Percentiles rank a stretch among this genome's conserved stretches.
Conservation (phyloP, 139 green algal genomes). For the Diplosphaera chodatii region DNA sequence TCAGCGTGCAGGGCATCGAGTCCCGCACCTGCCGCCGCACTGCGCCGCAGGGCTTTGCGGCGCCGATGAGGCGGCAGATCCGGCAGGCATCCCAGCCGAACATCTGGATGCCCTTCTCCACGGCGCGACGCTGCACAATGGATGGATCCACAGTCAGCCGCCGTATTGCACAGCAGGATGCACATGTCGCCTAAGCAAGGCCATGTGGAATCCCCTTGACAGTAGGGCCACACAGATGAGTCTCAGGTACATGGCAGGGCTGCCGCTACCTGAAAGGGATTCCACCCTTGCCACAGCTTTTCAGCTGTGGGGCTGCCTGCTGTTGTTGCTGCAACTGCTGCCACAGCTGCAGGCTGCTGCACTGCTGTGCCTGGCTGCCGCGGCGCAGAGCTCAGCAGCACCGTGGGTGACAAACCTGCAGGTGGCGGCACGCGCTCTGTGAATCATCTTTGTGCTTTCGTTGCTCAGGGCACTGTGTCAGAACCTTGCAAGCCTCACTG, state of each 20-base stretch:
- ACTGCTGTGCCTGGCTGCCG: not conserved
- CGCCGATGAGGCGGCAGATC: conserved; percentile 29
- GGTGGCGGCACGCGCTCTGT: too few relatives aligned
- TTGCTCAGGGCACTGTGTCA: too few relatives aligned
- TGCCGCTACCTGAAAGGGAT: not conserved
- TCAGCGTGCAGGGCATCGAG: too few relatives aligned
- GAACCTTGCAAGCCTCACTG: too few relatives aligned
- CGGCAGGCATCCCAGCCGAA: conserved; percentile 33
- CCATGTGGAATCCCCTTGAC: too few relatives aligned
- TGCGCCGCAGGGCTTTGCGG: conserved; percentile 23
- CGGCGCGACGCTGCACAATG: conserved; percentile 3
- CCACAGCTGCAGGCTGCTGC: not conserved
- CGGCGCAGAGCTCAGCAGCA: not conserved
- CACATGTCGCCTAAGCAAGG: too few relatives aligned
- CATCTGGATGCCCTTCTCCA: conserved; percentile 29
- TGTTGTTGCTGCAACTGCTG: conserved; percentile 2
- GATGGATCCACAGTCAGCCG: too few relatives aligned
- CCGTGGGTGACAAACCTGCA: not conserved
- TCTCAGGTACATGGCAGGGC: too few relatives aligned
- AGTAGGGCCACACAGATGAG: too few relatives aligned
- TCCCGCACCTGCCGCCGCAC: conserved; percentile 14
- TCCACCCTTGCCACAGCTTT: not conserved
- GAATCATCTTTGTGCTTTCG: too few relatives aligned
- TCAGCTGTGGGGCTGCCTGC: not conserved
- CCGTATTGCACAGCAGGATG: too few relatives aligned